A percentile compares a stretch with the other conserved stretches of the same genome.
Evolutionary conservation across 306 rosid genomes (phyloP).

Genomic region (Amphicarpaea edgeworthii): DNA sequence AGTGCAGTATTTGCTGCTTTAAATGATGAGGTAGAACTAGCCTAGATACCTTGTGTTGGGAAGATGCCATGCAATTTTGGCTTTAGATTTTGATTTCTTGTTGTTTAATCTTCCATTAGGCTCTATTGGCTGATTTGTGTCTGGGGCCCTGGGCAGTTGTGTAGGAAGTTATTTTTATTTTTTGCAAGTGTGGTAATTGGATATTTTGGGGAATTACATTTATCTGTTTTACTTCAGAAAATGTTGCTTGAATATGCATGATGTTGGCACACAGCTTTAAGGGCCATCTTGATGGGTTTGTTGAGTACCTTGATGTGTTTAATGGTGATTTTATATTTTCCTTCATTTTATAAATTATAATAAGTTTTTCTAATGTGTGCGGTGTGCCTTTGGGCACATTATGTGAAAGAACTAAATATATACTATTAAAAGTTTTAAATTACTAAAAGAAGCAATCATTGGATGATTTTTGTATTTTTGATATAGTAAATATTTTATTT

Average conservation of each 20-base stretch:
- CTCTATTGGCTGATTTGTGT: not conserved
- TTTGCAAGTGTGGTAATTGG: conserved; percentile 24
- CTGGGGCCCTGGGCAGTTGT: not conserved
- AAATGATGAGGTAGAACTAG: conserved; percentile 80
- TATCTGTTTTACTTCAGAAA: conserved; percentile 5
- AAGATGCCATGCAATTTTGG: conserved; percentile 16
- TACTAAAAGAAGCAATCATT: not conserved
- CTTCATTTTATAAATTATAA: conserved; percentile 27
- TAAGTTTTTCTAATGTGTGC: not conserved
- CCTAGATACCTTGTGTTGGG: conserved; percentile 3
- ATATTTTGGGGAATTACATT: conserved; percentile 23
- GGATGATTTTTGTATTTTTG: not conserved
- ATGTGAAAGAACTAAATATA: not conserved
- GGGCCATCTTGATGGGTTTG: too few relatives aligned
- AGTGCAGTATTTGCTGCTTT: conserved; percentile 95
- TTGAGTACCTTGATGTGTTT: too few relatives aligned
- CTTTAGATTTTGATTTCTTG: conserved; percentile 31
- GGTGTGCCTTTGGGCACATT: not conserved
- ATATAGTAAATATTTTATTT: not conserved
- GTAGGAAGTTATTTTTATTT: not conserved
- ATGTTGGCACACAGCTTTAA: too few relatives aligned
- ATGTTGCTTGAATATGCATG: not conserved
- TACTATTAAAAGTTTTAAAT: not conserved
- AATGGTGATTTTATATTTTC: conserved; percentile 9
- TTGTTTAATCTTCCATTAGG: conserved; percentile 25